These are phyloP conservation scores for Datura wrightii DNA, from an alignment of 257 asterid species.

Conservation along the genomic window DNA sequence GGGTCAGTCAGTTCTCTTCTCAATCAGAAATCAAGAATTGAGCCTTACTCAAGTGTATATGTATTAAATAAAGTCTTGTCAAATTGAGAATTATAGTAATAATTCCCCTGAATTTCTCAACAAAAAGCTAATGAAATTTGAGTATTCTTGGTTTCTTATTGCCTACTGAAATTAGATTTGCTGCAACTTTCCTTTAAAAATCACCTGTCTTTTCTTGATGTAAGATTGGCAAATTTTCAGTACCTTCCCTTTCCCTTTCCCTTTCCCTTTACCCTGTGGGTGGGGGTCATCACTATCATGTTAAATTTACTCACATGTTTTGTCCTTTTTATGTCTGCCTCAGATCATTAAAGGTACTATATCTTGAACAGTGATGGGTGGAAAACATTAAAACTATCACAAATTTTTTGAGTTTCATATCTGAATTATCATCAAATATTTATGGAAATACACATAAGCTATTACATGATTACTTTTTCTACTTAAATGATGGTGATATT, in stretches of 20 bases:
- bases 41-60: conserved; percentile 26
- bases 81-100: conserved; percentile 23
- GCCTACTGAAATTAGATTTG: background rate
- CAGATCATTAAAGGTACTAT: background rate
- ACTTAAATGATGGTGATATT: too few species aligned
- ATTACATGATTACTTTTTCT: too few species aligned
- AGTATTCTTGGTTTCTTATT: background rate
- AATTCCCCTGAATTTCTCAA: background rate
- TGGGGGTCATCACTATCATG: conserved; percentile 20
- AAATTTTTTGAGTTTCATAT: too few species aligned
- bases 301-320: conserved; percentile 26
- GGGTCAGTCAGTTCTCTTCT: conserved; percentile 37
- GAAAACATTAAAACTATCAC: too few species aligned
- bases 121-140: background rate
- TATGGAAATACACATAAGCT: too few species aligned
- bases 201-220: background rate
- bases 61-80: conserved; percentile 25
- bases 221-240: background rate
- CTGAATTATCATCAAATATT: too few species aligned
- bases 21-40: conserved; percentile 36
- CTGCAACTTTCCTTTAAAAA: background rate
- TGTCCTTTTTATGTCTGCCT: conserved; percentile 5
- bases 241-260: background rate
- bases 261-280: background rate
- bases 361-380: background rate